Base-by-base conservation (phyloP, 2,329 filamentous ascomycete genomes). In the Xylaria sp. region DNA sequence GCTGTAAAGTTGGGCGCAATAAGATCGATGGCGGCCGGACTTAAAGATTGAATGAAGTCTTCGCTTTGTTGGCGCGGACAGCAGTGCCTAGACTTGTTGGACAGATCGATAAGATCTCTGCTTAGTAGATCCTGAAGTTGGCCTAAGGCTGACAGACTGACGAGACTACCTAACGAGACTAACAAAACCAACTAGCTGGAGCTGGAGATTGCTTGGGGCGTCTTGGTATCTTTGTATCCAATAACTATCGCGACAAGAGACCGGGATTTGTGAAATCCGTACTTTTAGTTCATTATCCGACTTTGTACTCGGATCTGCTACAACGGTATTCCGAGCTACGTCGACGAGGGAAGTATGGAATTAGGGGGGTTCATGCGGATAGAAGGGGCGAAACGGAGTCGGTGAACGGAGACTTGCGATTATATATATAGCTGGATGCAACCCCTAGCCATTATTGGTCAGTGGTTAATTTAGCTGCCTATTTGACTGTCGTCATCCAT, bases 381-480 rank as follows among this genome's bases (percentile, higher is more conserved):
- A 60, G 46, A 23, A 39, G 25, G n/a, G 25, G n/a, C 20, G 25
- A n/a, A 28, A n/a, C 54, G 62, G 52, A 39, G 28, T 54, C 25
- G 41, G 62, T 18, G 39, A 6, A 31, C 39, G n/a, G 15, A 41
- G 39, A 46, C 15, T 18, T 25, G 31, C 37, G 8, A 54, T 57
- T 56, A 51, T 23, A 20, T 63, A 64, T 64, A 64, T 31, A 48
- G 31, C 46, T 57, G 51, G 57, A 55, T 28, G 23, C 37, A 55
- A 7, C 58, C 57, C 63, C 62, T 15, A 6, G 62, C 34, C 54
- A 20, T 34, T 46, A 65, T 65, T 56, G 66, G 66, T 5, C n/a
- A 8, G 28, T 23, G 3, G 7, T 51, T 64, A 65, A 69, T 69
- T 65, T 59, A 66, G 67, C 54, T 69, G 67, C 67, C 67, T 69